phyloP scores from a whole-genome alignment of 306 rosid species.

The Astragalus glycyphyllos region DNA sequence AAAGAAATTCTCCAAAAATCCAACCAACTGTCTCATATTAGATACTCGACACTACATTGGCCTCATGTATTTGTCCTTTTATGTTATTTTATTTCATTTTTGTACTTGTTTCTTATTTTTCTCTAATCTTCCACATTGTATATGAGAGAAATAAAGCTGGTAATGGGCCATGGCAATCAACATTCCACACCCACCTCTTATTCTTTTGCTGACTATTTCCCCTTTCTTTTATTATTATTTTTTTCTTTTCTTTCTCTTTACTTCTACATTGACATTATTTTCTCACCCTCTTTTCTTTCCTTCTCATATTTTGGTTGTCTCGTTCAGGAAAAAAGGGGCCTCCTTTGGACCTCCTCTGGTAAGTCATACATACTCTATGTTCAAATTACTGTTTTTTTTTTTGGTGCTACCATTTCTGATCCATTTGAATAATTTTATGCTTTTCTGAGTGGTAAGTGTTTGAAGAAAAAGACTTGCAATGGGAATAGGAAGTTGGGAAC shows the following conservation, averaged over 20 bases:
- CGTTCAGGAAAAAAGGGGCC: constrained; percentile 43
- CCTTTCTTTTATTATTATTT: constrained; percentile 20
- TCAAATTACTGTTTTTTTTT: constrained; percentile 18
- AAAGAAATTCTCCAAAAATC: constrained; percentile 48
- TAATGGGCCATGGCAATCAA: constrained; percentile 81
- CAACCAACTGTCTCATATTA: constrained; percentile 45
- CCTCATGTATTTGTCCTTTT: constrained; percentile 20
- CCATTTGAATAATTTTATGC: background rate
- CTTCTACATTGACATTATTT: constrained; percentile 51
- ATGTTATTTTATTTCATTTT: background rate
- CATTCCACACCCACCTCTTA: constrained; percentile 78
- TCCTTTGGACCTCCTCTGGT: constrained; percentile 57
- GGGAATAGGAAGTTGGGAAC: constrained; percentile 11
- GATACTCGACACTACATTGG: constrained; percentile 34
- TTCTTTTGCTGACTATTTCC: constrained; percentile 49
- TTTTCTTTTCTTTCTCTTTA: constrained; percentile 69
- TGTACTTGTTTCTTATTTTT: background rate
- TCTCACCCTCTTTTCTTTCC: constrained; percentile 43
- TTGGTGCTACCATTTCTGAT: constrained; percentile 31
- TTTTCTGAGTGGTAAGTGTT: constrained; percentile 8
- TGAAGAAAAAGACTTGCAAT: constrained; percentile 1
- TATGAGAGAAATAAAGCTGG: constrained; percentile 52
- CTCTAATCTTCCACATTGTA: constrained; percentile 9
- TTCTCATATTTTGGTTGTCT: constrained; percentile 46
- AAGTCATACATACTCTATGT: constrained; percentile 42